Base-by-base conservation (phyloP, 164 flowering plant genomes). In the Macadamia integrifolia region DNA sequence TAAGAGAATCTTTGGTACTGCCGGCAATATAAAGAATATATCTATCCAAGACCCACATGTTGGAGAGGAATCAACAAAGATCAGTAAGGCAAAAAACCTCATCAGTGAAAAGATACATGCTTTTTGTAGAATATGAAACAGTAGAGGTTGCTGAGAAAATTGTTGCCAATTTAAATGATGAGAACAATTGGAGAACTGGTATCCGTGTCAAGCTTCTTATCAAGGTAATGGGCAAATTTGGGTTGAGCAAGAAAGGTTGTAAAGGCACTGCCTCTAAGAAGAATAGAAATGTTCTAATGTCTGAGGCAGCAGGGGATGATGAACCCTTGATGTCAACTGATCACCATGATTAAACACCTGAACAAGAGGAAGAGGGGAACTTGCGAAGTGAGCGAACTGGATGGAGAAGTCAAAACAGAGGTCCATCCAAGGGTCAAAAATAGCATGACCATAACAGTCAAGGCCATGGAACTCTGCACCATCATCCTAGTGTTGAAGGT, bases 101-200 rank as follows among this genome's bases (percentile, higher is more conserved):
- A 43, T 9, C 48, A 43, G 48, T 43, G 23, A 23, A 11, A 11
- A 90, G 96, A 61, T 88, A 64, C 90, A 91, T 76, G 93, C 95
- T 58, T 80, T 91, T 17, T 23, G 85, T 93, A 67, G 98, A 85
- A 75, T 93, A 89, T 69, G 97, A 90, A 44, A 80, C 92, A 67
- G 82, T 82, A 71, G 92, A 86, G 77, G 88, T 88, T 68, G 95
- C 97, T 63, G 92, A 89, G 75, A 91, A 88, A 81, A 93, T 97
- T 71, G 98, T 93, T 59, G 75, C 77, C 46, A 76, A 81, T 55
- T 77, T 93, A 66, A 93, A 89, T 78, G 75, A 93, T 79, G 90
- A 87, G 64, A 73, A 79, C 15, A 89, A 91, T 70, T 93, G 98
- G 98, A 84, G 97, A 79, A 87, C 77, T 78, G 97, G 97, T 53